Evolutionary conservation across 2,329 filamentous ascomycete genomes (phyloP), one percentile per base, ranked within the genome.

Genomic region (Fusarium longipes): DNA sequence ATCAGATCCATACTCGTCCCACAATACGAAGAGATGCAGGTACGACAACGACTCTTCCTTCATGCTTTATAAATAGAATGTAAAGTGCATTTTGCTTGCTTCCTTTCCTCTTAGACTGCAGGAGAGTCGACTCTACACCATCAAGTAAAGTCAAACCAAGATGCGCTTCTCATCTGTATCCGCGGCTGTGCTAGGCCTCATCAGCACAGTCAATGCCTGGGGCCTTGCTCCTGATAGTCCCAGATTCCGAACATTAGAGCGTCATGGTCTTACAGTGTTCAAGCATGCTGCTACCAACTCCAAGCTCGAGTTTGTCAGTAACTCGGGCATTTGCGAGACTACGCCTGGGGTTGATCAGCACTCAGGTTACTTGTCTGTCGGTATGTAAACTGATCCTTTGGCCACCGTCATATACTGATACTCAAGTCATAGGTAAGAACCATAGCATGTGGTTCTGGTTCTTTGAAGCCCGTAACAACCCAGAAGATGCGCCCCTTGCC

Each of bases 281-380:
- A 42, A 63, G n/a, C 70, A 69, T 22, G 60, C 51, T n/a, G 60
- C 60, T 6, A 73, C 72, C 9, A 17, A 50, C 14, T 63, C 65
- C n/a, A 64, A 57, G 43, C 69, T 74, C 6, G 70, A 74, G 17
- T 74, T 70, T 51, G 60, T 66, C 18, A 67, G 63, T 47, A 72
- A 74, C 36, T 74, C 72, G 22, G 89, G 78, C 76, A 81, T 75
- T 85, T 89, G 67, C 80, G 85, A 71, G 87, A 89, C 77, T 50
- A 83, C 67, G 75, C 82, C 51, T 79, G 90, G 79, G 80, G 88
- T 80, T 84, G 90, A 78, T 85, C 89, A 78, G 77, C 91, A 88
- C 75, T 83, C 87, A 10, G 89, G 89, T 65, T 89, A 90, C 77
- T 84, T 91, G 81, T 82, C 62, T 74, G 90, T 51, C 82, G 87